Evolutionary conservation across 2,329 filamentous ascomycete species (phyloP), one percentile per base, ranked within the genome.

Genomic region (Trichophyton verrucosum): DNA sequence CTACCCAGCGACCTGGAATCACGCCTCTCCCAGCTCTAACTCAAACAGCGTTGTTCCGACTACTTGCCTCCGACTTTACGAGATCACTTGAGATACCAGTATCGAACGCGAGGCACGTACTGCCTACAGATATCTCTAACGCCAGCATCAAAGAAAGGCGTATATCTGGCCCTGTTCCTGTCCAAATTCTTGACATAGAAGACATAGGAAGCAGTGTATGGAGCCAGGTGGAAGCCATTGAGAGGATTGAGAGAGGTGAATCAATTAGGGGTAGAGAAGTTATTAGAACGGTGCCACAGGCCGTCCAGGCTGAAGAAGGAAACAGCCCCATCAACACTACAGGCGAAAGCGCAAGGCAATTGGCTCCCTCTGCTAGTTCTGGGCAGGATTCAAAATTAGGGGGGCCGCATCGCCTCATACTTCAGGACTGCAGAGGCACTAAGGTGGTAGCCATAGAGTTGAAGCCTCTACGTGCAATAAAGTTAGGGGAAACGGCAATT

Each of bases 121-220:
- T 91, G 3, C 88, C 91, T 0, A 61, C 73, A 0, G 79, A 82
- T 64, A 74, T 85, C n/a, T 74, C 77, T 56, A 77, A 82, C 65
- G 77, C 81, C 0, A 74, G 76, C 2, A 72, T 80, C 8, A 78
- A 81, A 64, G 83, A 89, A 62, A 73, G 76, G 3, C 75, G 74
- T 0, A 76, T 97, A 0, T 63, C 76, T 0, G 79, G 79, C 1
- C 82, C 89, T 36, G 78, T 92, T 0, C 78, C 86, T 2, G 86
- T 94, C 0, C 94, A 97, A 72, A 82, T 97, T 0, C 76, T 96
- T 1, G 91, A 95, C 67, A 79, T 97, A 6, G 87, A 95, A 69
- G 91, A 97, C 69, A 81, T 97, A 20, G 82, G 86, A 1, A 80
- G 82, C 59, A 90, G 87, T 67, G 82, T 87, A 58, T 95, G 91